Evolutionary conservation across 164 flowering plant genomes (phyloP).

Genomic region (Annona squamosa): DNA sequence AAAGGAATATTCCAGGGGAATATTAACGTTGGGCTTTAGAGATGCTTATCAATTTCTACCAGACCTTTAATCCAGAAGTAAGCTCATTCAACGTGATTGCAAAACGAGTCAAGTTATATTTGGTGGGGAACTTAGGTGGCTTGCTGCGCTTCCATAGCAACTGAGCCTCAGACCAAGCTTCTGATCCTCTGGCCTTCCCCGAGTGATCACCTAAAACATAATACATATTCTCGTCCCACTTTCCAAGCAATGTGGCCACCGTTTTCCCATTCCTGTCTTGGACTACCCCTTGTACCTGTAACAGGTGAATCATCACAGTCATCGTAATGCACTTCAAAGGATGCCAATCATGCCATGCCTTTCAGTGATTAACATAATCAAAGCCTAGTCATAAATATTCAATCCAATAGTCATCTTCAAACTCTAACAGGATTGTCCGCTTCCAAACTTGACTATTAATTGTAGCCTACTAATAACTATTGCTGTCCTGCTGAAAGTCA

Average conservation of each 20-base stretch:
- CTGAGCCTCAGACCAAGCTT: constrained; percentile 37
- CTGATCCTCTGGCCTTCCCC: constrained; percentile 52
- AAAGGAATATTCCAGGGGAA: background rate
- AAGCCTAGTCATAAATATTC: background rate
- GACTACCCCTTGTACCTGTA: constrained; percentile 88
- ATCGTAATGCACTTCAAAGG: background rate
- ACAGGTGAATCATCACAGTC: background rate
- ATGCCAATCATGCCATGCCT: background rate
- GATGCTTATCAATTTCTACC: background rate
- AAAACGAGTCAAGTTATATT: constrained; percentile 70
- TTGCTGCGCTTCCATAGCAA: constrained; percentile 65
- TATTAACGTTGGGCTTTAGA: background rate
- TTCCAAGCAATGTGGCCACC: constrained; percentile 83
- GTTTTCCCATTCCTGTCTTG: constrained; percentile 79
- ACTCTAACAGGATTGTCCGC: no score
- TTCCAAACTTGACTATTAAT: no score
- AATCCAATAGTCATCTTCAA: no score
- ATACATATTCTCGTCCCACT: constrained; percentile 98
- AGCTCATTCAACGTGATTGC: constrained; percentile 70
- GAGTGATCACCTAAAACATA: constrained; percentile 66
- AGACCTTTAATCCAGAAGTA: constrained; percentile 64
- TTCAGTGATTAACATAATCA: background rate
- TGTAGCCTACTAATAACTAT: no score
- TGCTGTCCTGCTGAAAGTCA: no score
- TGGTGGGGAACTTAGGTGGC: constrained; percentile 47